Base-by-base conservation (phyloP, 2,329 filamentous ascomycete species). In the Exophiala sideris region DNA sequence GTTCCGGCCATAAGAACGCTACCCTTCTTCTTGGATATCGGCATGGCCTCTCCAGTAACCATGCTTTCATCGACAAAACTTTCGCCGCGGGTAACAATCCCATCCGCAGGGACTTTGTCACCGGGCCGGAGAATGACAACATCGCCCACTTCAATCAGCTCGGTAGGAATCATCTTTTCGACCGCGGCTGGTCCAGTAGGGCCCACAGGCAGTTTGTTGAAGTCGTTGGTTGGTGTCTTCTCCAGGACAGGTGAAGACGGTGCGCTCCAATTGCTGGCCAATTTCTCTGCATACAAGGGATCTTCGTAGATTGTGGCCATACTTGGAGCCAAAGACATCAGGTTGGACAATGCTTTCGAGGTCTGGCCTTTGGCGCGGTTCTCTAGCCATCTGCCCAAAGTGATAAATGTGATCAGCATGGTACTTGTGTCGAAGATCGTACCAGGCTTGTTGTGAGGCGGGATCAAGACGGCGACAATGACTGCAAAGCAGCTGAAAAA, bases 351-450 rank as follows among this genome's bases (percentile, higher is more conserved):
- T 0, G 94, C 94, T 68, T 89, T 94, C 4, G 91, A 96, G 0
- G 94, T 99, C 73, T 97, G 89, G 0, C 94, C 94, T 74, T 97
- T 99, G 48, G 94, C 94, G 14, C 86, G 79, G 68, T 97, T 99
- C 72, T 99, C 94, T 14, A 99, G 74, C 74, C 88, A 99, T 34
- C 94, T 86, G 3, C 94, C 90, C 2, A 99, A 75, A 1, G 88
- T 91, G 70, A 96, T 90, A 68, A 99, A 97, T 0, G 91, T 96
- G 70, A 99, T 91, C 48, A 99, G 79, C 94, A 97, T 99, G 18
- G 91, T 96, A 72, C 91, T 96, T 1, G 94, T 99, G 67, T 99
- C 94, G 65, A 99, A 99, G 12, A 96, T 88, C 1, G 91, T 96
- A 59, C 84, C 86, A 1, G 94, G 94, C 45, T 89, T 83, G 2